These are phyloP conservation scores for Tylopilus sp. DNA, from an alignment of 1,284 basidiomycete genomes.

Conservation along the genomic window DNA sequence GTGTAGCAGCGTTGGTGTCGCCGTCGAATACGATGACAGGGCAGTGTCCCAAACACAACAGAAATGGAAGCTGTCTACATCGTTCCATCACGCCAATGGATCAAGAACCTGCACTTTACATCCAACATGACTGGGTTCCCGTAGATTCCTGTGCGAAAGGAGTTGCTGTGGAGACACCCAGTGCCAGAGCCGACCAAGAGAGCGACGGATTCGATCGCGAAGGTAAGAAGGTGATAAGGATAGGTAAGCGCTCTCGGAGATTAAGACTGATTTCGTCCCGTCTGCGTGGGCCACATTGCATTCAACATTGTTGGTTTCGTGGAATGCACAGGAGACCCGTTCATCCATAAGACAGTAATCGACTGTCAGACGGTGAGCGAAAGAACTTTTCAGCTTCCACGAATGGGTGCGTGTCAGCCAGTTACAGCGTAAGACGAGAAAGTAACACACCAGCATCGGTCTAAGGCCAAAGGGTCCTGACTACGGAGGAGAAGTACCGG, in stretches of 20 bases:
- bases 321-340: background rate
- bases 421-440: background rate
- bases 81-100: background rate
- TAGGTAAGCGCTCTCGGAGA: constrained; percentile 7
- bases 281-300: background rate
- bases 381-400: background rate
- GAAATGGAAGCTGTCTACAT: constrained; percentile 22
- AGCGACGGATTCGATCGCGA: constrained; percentile 1
- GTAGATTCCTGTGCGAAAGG: constrained; percentile 13
- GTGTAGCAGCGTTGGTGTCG: constrained; percentile 3
- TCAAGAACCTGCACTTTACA: background rate
- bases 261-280: constrained; percentile 8
- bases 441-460: background rate
- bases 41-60: constrained; percentile 8
- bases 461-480: background rate
- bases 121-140: constrained; percentile 1
- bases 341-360: background rate
- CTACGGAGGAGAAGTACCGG: background rate
- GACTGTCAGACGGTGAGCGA: background rate
- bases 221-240: background rate
- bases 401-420: background rate
- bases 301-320: background rate
- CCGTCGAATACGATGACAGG: constrained; percentile 4
- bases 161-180: constrained; percentile 9
- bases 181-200: background rate